Conservation (phyloP, 345 rosid species). For the Citrus glauca region DNA sequence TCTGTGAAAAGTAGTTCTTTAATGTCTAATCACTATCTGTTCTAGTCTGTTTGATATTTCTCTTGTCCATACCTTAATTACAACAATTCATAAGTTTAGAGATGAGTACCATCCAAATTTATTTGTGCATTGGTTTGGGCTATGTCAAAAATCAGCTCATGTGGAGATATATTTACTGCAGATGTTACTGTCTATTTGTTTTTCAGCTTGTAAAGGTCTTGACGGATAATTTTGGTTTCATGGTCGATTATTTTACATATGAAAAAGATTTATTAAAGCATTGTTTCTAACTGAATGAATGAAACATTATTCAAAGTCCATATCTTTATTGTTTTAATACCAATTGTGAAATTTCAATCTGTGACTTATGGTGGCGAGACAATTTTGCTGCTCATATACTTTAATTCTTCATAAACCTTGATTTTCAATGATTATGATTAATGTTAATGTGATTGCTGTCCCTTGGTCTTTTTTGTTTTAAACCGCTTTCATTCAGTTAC, state of each 20-base stretch:
- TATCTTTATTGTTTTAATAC: background rate
- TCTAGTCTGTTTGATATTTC: too few relatives aligned
- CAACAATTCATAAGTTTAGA: background rate
- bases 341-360: background rate
- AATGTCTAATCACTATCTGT: background rate
- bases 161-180: too few relatives aligned
- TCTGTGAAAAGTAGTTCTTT: background rate
- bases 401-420: too few relatives aligned
- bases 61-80: background rate
- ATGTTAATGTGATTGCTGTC: too few relatives aligned
- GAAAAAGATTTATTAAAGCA: background rate
- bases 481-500: background rate
- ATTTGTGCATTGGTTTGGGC: background rate
- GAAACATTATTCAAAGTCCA: background rate
- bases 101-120: background rate
- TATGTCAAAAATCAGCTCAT: background rate
- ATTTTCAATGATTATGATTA: too few relatives aligned
- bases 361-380: too few relatives aligned
- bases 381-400: background rate
- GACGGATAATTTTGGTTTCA: background rate
- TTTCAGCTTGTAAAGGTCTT: background rate
- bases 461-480: background rate
- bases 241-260: background rate
- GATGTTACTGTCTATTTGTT: background rate
- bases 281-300: background rate